These are phyloP conservation scores for Salix purpurea DNA, from an alignment of 345 rosid genomes.

Conservation along the genomic window DNA sequence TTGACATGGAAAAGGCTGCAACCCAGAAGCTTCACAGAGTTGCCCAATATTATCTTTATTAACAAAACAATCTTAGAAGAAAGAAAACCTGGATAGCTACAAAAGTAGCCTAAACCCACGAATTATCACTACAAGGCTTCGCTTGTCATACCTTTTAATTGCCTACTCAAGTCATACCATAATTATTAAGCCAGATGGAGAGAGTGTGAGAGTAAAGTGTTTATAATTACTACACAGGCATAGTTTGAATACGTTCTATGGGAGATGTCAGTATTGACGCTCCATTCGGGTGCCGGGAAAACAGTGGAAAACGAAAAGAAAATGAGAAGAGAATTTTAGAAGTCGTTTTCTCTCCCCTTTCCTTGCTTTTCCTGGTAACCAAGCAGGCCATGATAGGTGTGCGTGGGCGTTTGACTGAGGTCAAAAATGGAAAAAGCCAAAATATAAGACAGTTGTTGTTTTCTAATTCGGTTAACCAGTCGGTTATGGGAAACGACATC, in stretches of 20 bases:
- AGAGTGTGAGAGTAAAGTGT: neutral
- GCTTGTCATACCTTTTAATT: neutral
- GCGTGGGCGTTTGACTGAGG: neutral
- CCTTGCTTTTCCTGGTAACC: constrained; percentile 7
- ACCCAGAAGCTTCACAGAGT: neutral
- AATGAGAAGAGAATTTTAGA: neutral
- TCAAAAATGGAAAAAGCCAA: neutral
- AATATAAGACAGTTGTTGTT: neutral
- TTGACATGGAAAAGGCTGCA: neutral
- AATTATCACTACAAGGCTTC: no score
- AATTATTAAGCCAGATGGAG: neutral
- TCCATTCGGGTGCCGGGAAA: constrained; percentile 8
- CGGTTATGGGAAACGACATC: neutral
- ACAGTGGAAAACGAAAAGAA: neutral
- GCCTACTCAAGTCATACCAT: neutral
- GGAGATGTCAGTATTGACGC: neutral
- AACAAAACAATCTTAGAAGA: neutral
- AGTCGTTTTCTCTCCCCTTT: neutral
- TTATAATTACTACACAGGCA: neutral
- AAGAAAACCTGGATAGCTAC: neutral
- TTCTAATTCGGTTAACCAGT: neutral
- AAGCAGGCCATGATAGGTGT: neutral
- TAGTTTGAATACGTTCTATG: neutral
- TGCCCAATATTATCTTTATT: neutral
- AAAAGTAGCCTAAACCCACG: neutral